Base-by-base conservation (phyloP, 805 yeast genomes). In the Yamadazyma tumulicola region DNA sequence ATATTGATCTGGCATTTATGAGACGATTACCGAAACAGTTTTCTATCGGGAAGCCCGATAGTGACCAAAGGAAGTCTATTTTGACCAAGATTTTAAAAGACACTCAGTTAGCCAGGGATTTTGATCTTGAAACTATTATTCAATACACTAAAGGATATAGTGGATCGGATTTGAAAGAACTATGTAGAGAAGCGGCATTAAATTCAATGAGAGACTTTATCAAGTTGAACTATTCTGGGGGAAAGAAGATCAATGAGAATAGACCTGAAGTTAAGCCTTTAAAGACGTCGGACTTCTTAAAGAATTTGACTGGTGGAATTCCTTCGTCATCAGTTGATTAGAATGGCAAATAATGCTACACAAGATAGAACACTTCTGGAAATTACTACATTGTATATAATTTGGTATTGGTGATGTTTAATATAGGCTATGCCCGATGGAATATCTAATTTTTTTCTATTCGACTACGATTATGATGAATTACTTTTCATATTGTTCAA, bases 151-250 rank as follows among this genome's bases (percentile, higher is more conserved):
- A 71, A 8, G 95, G 69, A 11, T 53, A 38, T 31, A 84, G 95
- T 45, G 98, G 98, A 2, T 84, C 95, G 2, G 98, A 91, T 51
- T 69, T 93, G 54, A 81, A 85, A 50, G 98, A 93, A 54, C 62
- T 85, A 31, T 87, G 96, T 54, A 75, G 98, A 37, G 94, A 86
- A 50, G 98, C 98, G 0, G 96, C 95, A 1, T 75, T 89, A 67
- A 74, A 73, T 46, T 85, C 96, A 0, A 88, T 91, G 52, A 72
- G 95, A 47, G 97, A 93, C 57, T 86, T 76, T 54, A 85, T 91
- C 38, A 66, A 76, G 36, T 59, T 61, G 35, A 83, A 85, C 54
- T 65, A 70, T 45, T 56, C 54, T 60, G 67, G 52, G 28, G 64
- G 65, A 3, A 60, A 59, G 33, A 50, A 46, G 19, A 48, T 51